A percentile compares a stretch with the other conserved stretches of the same genome.
phyloP scores from a whole-genome alignment of 2,329 filamentous ascomycete genomes.

The Metarhizium sp. region DNA sequence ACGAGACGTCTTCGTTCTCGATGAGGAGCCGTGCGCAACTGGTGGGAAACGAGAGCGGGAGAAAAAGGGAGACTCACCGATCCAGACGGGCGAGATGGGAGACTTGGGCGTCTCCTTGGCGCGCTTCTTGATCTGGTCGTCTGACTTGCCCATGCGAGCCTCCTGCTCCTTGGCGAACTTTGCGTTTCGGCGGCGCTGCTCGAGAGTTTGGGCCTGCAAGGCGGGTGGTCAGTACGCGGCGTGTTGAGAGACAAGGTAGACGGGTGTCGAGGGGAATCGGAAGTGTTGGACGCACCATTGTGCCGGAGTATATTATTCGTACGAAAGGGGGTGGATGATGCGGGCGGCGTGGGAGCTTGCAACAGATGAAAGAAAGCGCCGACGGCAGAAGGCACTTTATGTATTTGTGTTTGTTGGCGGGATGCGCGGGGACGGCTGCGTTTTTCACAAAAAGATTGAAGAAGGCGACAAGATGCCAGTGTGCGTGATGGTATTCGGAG shows the following conservation, averaged over 20 bases:
- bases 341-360: not conserved
- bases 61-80: conserved; percentile 38
- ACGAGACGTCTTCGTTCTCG: too few species aligned
- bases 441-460: not conserved
- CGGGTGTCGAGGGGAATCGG: too few species aligned
- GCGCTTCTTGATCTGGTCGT: conserved; percentile 52
- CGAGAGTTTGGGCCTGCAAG: conserved; percentile 67
- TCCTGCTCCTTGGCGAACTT: conserved; percentile 69
- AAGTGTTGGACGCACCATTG: conserved; percentile 1
- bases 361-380: not conserved
- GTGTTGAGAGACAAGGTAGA: not conserved
- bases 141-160: conserved; percentile 65
- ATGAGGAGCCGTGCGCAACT: too few species aligned
- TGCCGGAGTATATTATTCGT: not conserved
- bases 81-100: conserved; percentile 54
- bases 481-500: conserved; percentile 7
- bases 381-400: not conserved
- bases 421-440: not conserved
- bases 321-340: not conserved
- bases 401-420: not conserved
- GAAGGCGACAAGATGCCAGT: conserved; percentile 19
- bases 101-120: conserved; percentile 47
- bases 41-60: not conserved
- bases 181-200: conserved; percentile 72
- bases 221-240: not conserved